Percentiles rank a stretch among this genome's conserved stretches.
Conservation (phyloP, 2,329 filamentous ascomycete genomes). For the Xylaria sp. region DNA sequence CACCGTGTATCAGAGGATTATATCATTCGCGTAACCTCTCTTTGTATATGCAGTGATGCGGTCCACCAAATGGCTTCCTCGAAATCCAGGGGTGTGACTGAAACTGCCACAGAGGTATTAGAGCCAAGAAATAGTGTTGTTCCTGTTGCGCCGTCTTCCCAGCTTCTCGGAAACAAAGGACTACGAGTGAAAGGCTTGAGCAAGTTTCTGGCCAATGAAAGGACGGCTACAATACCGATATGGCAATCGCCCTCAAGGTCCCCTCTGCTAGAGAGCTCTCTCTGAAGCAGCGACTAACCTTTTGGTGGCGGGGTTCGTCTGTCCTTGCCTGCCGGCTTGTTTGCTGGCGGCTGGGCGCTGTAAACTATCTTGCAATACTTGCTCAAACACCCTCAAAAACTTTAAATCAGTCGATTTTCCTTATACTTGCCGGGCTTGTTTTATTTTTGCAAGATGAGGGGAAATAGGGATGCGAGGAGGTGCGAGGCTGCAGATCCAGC, state of each 20-base stretch:
- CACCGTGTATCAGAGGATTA: slow-evolving; percentile 10
- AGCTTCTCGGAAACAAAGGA: slow-evolving; percentile 4
- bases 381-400: slow-evolving; percentile 35
- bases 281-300: neutral
- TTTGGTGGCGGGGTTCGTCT: slow-evolving; percentile 24
- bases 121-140: neutral
- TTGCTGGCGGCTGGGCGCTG: slow-evolving; percentile 15
- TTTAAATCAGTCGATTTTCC: slow-evolving; percentile 13
- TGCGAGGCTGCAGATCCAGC: neutral
- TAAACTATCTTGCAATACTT: slow-evolving; percentile 26
- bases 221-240: slow-evolving; percentile 10
- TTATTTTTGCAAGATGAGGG: slow-evolving; percentile 5
- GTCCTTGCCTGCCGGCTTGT: neutral
- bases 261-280: neutral
- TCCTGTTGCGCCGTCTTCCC: no score
- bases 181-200: slow-evolving; percentile 21
- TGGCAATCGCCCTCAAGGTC: slow-evolving; percentile 10
- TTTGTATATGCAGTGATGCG: neutral
- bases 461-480: neutral
- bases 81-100: neutral
- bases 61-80: neutral
- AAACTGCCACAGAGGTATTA: neutral
- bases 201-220: slow-evolving; percentile 35
- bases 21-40: neutral
- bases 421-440: neutral